Percentiles rank a stretch among this genome's conserved stretches.
These are phyloP conservation scores for Eucalyptus regnans DNA, from an alignment of 345 rosid species.

Conservation along the genomic window DNA sequence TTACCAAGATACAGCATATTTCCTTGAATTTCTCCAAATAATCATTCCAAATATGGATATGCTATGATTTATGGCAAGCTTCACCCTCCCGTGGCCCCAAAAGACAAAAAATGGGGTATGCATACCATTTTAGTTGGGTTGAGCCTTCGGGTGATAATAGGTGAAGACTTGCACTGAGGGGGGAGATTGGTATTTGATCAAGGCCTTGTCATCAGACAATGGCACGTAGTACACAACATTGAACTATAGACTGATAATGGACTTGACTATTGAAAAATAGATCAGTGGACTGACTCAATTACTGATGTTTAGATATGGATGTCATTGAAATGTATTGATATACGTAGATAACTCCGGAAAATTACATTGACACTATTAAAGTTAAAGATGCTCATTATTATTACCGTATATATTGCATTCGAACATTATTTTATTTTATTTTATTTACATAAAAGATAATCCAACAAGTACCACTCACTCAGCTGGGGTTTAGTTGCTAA, in stretches of 20 bases:
- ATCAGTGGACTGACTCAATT: not conserved
- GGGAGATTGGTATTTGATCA: not conserved
- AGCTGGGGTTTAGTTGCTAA: not conserved
- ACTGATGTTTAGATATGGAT: not conserved
- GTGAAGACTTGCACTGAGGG: not conserved
- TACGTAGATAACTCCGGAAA: not conserved
- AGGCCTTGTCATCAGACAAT: not conserved
- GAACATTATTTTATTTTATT: not conserved
- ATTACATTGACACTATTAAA: not conserved
- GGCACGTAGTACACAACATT: not conserved
- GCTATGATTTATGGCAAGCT: not conserved
- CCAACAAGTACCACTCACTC: not conserved
- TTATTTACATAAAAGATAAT: not conserved
- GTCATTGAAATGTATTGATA: not conserved
- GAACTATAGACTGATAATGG: not conserved
- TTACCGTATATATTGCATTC: not conserved
- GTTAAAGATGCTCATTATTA: not conserved
- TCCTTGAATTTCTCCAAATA: not conserved
- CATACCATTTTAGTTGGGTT: not conserved
- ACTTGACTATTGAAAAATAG: not conserved
- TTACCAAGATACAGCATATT: not conserved
- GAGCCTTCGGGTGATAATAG: not conserved
- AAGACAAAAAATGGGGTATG: not conserved
- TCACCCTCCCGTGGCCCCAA: not conserved
- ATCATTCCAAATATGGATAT: not conserved